Conservation (phyloP, 2,329 filamentous ascomycete genomes). For the Botrytis sinoallii region DNA sequence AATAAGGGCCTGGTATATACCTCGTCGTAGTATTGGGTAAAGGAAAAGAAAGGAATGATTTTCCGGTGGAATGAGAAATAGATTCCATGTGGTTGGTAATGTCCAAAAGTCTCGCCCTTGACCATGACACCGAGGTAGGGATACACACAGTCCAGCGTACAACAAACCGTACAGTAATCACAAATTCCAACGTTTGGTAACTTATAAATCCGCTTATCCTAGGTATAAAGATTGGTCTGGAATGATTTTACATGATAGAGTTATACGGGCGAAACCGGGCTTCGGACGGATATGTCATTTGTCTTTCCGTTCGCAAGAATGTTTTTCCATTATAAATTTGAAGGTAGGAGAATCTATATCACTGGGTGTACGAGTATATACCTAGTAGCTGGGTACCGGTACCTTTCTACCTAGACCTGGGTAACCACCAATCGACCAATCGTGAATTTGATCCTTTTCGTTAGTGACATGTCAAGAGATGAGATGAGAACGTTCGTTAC, state of each 20-base stretch:
- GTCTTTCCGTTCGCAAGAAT: slow-evolving; percentile 12
- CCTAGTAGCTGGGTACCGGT: not conserved
- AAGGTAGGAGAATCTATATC: not conserved
- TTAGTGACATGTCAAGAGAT: not conserved
- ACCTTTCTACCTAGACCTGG: not conserved
- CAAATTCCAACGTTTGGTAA: not conserved
- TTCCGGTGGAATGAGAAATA: slow-evolving; percentile 23
- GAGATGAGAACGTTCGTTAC: slow-evolving; percentile 13
- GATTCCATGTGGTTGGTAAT: not conserved
- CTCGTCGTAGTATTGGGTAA: not conserved
- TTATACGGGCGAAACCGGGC: slow-evolving; percentile 1
- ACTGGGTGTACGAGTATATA: not conserved
- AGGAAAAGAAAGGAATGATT: slow-evolving; percentile 23
- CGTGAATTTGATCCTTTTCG: not conserved
- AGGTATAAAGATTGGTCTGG: not conserved
- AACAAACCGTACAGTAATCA: not conserved
- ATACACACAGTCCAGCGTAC: not conserved
- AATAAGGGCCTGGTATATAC: too few relatives aligned
- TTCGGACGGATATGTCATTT: slow-evolving; percentile 13
- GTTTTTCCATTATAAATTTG: slow-evolving; percentile 7
- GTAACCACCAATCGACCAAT: not conserved
- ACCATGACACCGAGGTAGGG: not conserved
- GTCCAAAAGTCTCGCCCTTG: not conserved
- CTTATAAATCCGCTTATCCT: not conserved
- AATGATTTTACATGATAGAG: not conserved